Percentiles rank a stretch among this genome's conserved stretches.
Evolutionary conservation across 2,329 filamentous ascomycete genomes (phyloP).

Genomic region (Xylaria sp.): DNA sequence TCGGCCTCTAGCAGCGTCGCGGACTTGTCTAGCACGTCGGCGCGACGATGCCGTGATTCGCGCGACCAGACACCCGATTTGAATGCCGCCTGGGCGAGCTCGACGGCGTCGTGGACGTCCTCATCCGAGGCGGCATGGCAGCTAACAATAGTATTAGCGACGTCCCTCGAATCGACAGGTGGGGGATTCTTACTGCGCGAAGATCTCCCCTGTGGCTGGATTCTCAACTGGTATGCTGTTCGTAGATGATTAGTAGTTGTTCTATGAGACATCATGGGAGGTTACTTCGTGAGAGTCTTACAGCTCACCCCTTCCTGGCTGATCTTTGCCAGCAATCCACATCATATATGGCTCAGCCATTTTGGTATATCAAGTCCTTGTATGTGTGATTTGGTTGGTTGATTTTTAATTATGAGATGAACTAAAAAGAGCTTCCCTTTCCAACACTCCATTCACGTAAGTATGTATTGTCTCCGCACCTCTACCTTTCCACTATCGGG

Average conservation of each 20-base stretch:
- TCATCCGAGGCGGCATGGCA: constrained; percentile 59
- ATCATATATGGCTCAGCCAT: constrained; percentile 43
- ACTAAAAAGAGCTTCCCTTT: not conserved
- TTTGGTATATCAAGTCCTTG: not conserved
- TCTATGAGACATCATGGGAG: constrained; percentile 1
- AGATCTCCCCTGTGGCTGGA: constrained; percentile 62
- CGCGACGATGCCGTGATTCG: constrained; percentile 65
- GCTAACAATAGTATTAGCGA: constrained; percentile 43
- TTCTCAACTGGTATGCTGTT: constrained; percentile 63
- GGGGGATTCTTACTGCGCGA: constrained; percentile 56
- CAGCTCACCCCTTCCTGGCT: constrained; percentile 56
- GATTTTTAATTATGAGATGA: not conserved
- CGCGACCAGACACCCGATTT: constrained; percentile 65
- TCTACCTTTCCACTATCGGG: constrained; percentile 13
- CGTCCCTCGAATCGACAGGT: not conserved
- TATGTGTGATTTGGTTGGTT: not conserved
- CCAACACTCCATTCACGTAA: not conserved
- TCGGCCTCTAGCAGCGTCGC: constrained; percentile 63
- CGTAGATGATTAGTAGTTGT: not conserved
- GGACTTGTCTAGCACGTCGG: constrained; percentile 69
- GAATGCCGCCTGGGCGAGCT: constrained; percentile 58
- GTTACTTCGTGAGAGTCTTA: constrained; percentile 47
- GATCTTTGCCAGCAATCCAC: constrained; percentile 56
- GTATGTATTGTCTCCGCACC: constrained; percentile 15
- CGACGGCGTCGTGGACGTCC: constrained; percentile 56